These are phyloP conservation scores for Excoecaria cochinchinensis DNA, from an alignment of 345 rosid genomes.

Conservation along the genomic window DNA sequence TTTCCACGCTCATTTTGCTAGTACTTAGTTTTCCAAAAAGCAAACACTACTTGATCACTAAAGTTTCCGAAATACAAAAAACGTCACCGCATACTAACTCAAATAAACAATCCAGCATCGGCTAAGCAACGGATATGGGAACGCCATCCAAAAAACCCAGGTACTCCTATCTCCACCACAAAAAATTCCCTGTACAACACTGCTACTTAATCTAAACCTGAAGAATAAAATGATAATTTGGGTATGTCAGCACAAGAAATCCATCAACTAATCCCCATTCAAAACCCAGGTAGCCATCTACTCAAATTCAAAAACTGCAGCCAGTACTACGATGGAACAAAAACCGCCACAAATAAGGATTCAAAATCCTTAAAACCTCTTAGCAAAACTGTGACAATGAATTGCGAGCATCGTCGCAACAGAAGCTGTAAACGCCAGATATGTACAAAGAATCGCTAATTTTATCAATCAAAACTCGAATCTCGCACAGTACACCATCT, in stretches of 20 bases:
- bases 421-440: background rate
- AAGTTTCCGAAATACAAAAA: background rate
- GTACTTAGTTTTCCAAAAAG: background rate
- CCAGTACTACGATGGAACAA: background rate
- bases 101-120: background rate
- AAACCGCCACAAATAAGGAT: background rate
- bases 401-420: slow-evolving; percentile 1
- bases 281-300: background rate
- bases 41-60: background rate
- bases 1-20: slow-evolving; percentile 63
- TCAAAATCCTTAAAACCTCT: background rate
- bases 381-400: background rate
- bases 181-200: background rate
- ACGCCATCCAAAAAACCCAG: background rate
- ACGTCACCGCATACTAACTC: slow-evolving; percentile 4
- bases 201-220: background rate
- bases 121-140: background rate
- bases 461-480: background rate
- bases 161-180: background rate
- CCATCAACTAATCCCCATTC: background rate
- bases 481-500: background rate
- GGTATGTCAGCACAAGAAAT: background rate
- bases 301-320: background rate
- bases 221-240: slow-evolving; percentile 1
- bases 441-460: slow-evolving; percentile 4